These are phyloP conservation scores for Ochetophila trinervis DNA, from an alignment of 306 rosid genomes.

Conservation along the genomic window DNA sequence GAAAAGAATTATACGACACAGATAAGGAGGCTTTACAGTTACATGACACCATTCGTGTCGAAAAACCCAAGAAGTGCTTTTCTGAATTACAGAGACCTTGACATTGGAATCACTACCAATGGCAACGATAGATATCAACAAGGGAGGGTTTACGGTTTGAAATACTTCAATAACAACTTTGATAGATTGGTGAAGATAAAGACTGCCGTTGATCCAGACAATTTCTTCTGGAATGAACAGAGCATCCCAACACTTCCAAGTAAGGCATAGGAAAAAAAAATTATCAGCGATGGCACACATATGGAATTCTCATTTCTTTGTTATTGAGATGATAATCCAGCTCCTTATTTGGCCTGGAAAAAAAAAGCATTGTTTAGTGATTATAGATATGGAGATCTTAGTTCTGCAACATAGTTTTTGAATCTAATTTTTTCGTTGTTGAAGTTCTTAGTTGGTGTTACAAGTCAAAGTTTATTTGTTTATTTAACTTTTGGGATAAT, in stretches of 20 bases:
- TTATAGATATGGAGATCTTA: background rate
- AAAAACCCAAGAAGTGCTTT: slow-evolving; percentile 32
- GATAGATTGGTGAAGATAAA: slow-evolving; percentile 26
- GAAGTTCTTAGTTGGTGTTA: no score
- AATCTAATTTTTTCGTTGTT: no score
- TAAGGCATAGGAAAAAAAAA: slow-evolving; percentile 8
- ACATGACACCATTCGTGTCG: slow-evolving; percentile 34
- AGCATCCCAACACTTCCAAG: slow-evolving; percentile 28
- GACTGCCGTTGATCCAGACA: slow-evolving; percentile 32
- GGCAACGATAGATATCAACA: slow-evolving; percentile 12
- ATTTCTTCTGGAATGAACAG: slow-evolving; percentile 35
- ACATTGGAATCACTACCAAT: slow-evolving; percentile 12
- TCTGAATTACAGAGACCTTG: slow-evolving; percentile 34
- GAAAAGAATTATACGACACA: slow-evolving; percentile 8
- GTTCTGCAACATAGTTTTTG: no score
- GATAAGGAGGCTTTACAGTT: slow-evolving; percentile 16
- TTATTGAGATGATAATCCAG: background rate
- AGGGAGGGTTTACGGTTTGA: slow-evolving; percentile 25
- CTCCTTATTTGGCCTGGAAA: background rate
- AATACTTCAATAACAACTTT: slow-evolving; percentile 33
- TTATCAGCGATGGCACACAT: background rate
- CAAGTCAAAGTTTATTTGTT: no score
- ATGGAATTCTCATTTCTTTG: background rate
- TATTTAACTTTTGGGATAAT: no score
- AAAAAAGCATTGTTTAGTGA: no score